Conservation (phyloP, 495 filamentous ascomycete species). For the Pyrenula massariospora region DNA sequence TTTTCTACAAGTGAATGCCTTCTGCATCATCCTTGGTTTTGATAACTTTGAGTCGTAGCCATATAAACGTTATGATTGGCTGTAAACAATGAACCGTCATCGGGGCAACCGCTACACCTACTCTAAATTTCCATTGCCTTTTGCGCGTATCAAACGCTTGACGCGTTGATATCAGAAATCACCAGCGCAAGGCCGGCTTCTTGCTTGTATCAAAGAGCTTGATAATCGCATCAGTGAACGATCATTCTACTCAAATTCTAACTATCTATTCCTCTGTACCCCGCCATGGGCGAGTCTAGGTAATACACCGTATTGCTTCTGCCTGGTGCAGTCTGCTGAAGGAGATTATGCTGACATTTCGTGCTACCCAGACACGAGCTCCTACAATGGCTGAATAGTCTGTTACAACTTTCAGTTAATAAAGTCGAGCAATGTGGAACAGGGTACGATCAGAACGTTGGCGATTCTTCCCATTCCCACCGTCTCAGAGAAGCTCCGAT, state of each 20-base stretch:
- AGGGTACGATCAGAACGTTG: conserved; percentile 55
- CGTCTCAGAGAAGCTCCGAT: background rate
- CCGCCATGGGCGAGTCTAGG: conserved; percentile 1
- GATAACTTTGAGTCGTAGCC: too few species aligned
- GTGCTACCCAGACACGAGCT: conserved; percentile 70
- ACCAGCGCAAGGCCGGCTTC: background rate
- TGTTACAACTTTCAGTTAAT: conserved; percentile 92
- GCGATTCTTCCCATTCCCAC: conserved; percentile 13
- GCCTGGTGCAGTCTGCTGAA: background rate
- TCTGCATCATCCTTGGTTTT: too few species aligned
- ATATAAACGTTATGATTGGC: background rate
- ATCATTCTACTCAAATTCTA: background rate
- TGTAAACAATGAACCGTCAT: background rate
- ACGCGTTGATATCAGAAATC: background rate
- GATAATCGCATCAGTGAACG: background rate
- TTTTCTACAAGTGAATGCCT: too few species aligned
- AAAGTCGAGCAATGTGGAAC: conserved; percentile 99
- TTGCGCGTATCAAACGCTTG: background rate
- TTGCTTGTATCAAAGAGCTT: too few species aligned
- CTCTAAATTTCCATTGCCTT: background rate
- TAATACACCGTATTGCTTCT: background rate
- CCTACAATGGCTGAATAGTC: conserved; percentile 92
- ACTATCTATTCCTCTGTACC: background rate
- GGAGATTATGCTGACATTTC: conserved; percentile 2
- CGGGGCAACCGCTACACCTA: background rate